Base-by-base conservation (phyloP, 305 asterid species). In the Fraxinus nigra region DNA sequence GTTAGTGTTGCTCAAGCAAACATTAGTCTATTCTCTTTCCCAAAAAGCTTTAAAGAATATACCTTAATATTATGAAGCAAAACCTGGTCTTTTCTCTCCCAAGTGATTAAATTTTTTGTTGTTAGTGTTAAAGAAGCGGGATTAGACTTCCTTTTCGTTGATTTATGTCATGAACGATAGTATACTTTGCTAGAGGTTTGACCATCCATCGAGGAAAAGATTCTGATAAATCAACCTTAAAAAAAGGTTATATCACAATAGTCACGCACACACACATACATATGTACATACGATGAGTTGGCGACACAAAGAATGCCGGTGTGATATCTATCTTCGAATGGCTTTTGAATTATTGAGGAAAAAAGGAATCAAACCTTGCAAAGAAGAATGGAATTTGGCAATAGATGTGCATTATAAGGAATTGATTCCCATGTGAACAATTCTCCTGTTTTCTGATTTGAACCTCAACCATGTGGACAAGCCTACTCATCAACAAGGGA, bases 361-460 rank as follows among this genome's bases (percentile, higher is more conserved):
- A 81, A 69, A 56, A 79, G 82, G 85, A 82, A 85, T 80, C 72
- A 18, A 81, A 82, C 48, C 30, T 48, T 26, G 35, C 82, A 82
- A 74, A 46, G 87, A 77, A 85, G 81, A 84, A 90, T 88, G 83
- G 87, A 86, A 83, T 85, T 84, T 80, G 65, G 63, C 46, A 75
- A 35, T 81, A 56, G 81, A 77, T 73, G 80, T 77, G 86, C 88
- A 83, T 81, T 83, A 81, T 43, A 38, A 86, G 79, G 91, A 86
- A 88, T 85, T 83, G 85, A 88, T 88, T 86, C 91, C 76, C 78
- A 79, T 79, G 59, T 78, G 65, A 83, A 80, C 78, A 48, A 82
- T 79, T 43, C 80, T 5, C 46, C 9, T 54, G 38, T 40, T 78
- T 81, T 78, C 3, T 61, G 78, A 78, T 70, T 82, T 35, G 30